Evolutionary conservation across 352 stramenopile genomes (phyloP).

Genomic region (Phytophthora ohioensis): DNA sequence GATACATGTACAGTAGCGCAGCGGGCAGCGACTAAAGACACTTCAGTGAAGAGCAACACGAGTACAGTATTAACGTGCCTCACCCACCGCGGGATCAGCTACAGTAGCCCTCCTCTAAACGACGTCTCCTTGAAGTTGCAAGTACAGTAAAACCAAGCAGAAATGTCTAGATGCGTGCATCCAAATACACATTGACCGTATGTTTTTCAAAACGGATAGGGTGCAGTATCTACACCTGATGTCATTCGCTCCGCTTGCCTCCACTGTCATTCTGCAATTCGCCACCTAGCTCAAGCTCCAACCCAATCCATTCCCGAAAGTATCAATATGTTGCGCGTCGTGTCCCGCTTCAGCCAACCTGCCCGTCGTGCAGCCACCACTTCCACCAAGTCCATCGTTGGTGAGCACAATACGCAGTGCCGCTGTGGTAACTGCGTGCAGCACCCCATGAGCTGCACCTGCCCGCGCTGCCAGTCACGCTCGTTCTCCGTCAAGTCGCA

Average conservation of each 20-base stretch:
- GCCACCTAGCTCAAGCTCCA: not conserved
- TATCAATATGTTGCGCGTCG: constrained; percentile 35
- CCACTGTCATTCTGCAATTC: constrained; percentile 7
- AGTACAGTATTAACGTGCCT: too few species aligned
- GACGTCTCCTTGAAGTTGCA: too few species aligned
- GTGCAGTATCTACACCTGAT: not conserved
- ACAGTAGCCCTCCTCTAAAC: too few species aligned
- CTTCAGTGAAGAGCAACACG: too few species aligned
- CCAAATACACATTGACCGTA: not conserved
- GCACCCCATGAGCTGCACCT: constrained; percentile 35
- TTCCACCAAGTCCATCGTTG: constrained; percentile 38
- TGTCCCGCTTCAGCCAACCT: constrained; percentile 40
- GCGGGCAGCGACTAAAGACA: too few species aligned
- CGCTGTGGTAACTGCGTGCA: constrained; percentile 43
- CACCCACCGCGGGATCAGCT: too few species aligned
- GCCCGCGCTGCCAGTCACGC: constrained; percentile 39
- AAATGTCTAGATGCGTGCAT: not conserved
- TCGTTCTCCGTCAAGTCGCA: constrained; percentile 59
- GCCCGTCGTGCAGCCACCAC: constrained; percentile 11
- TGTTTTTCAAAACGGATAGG: not conserved
- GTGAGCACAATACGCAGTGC: constrained; percentile 33
- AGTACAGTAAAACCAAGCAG: not conserved
- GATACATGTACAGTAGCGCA: too few species aligned
- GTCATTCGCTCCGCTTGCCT: not conserved
- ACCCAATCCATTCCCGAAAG: not conserved